These are phyloP conservation scores for Aspergillus flavus DNA, from an alignment of 2,329 filamentous ascomycete genomes.

Conservation along the genomic window DNA sequence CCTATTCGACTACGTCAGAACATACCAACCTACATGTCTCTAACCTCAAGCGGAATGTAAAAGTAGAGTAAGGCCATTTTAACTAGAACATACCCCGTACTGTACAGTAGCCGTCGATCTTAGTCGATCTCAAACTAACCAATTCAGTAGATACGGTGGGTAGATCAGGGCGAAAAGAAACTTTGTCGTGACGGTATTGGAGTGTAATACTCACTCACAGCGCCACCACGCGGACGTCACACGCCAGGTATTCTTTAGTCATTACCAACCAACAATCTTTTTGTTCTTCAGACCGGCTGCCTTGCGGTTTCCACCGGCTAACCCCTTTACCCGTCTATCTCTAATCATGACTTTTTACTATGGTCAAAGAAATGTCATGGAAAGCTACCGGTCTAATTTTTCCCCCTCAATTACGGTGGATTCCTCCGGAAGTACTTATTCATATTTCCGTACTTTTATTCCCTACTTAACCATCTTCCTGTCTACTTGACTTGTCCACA, in stretches of 20 bases:
- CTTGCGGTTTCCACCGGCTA: conserved; percentile 5
- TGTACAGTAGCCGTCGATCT: conserved; percentile 2
- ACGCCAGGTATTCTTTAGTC: neutral
- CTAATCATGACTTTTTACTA: neutral
- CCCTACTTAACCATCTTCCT: neutral
- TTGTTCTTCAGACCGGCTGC: conserved; percentile 3
- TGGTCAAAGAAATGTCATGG: neutral
- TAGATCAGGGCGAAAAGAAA: neutral
- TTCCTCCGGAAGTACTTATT: conserved; percentile 1
- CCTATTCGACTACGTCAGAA: neutral
- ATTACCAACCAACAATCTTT: conserved; percentile 1
- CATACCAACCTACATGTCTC: neutral
- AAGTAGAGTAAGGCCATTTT: neutral
- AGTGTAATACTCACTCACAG: neutral
- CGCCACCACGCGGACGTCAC: neutral
- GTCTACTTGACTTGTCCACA: neutral
- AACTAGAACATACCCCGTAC: neutral
- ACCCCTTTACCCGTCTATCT: neutral
- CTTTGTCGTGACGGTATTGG: neutral
- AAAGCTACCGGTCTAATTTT: neutral
- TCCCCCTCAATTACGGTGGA: neutral
- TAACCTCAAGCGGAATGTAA: neutral
- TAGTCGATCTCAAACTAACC: neutral
- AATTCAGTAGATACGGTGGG: neutral
- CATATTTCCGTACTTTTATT: neutral